Conservation (phyloP, 768 basidiomycete genomes). For the Amanita phalloides region DNA sequence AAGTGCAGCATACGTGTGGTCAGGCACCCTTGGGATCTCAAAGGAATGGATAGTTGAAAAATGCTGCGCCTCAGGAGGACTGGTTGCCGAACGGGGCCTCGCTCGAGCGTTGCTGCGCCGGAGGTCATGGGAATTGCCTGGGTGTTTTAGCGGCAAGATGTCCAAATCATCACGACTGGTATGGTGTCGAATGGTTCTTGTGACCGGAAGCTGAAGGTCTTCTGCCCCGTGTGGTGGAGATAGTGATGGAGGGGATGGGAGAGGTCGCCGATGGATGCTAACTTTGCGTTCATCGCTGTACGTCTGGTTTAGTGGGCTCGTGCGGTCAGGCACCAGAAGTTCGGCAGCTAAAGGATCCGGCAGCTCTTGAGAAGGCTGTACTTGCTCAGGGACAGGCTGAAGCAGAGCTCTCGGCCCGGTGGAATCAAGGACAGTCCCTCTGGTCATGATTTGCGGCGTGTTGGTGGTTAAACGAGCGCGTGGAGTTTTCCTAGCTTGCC, state of each 20-base stretch:
- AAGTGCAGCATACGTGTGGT: not conserved
- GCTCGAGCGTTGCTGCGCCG: not conserved
- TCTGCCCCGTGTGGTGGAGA: not conserved
- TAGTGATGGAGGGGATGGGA: not conserved
- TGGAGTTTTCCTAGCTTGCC: constrained; percentile 6
- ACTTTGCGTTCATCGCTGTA: not conserved
- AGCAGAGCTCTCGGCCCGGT: not conserved
- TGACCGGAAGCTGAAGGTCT: constrained; percentile 4
- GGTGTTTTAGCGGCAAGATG: not conserved
- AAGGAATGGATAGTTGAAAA: not conserved
- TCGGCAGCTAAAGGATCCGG: constrained; percentile 2
- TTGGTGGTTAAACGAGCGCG: constrained; percentile 5
- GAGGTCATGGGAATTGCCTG: not conserved
- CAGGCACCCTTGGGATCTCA: not conserved
- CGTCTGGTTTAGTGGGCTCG: not conserved
- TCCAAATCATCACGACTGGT: constrained; percentile 1
- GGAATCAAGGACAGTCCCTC: not conserved
- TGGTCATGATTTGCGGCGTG: constrained; percentile 4
- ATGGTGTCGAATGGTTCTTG: constrained; percentile 1
- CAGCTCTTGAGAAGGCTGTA: not conserved
- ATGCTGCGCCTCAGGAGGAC: not conserved
- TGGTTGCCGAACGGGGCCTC: not conserved
- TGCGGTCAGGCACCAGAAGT: not conserved
- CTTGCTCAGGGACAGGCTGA: constrained; percentile 1
- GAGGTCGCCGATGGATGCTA: constrained; percentile 1